Percentiles rank a stretch among this genome's conserved stretches.
These are phyloP conservation scores for Ophiocordyceps polyrhachis-furcata DNA, from an alignment of 2,329 filamentous ascomycete species.

Conservation along the genomic window DNA sequence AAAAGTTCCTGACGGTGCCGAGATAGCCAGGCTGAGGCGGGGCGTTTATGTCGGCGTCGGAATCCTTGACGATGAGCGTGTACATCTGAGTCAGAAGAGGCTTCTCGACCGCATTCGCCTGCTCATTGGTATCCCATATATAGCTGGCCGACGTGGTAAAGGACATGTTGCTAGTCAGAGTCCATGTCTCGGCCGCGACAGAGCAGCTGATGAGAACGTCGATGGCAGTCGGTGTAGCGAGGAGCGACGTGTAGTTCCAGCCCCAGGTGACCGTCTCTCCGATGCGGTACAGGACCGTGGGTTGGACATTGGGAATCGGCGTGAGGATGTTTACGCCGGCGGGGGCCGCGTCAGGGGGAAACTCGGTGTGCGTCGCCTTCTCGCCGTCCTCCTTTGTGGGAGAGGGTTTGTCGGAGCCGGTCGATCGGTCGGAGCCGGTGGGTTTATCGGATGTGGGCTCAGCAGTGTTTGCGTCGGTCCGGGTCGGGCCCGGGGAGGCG, in stretches of 20 bases:
- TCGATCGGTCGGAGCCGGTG: slow-evolving; percentile 6
- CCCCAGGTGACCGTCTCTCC: slow-evolving; percentile 38
- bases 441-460: not conserved
- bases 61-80: slow-evolving; percentile 43
- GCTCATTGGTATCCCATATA: slow-evolving; percentile 38
- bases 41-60: slow-evolving; percentile 30
- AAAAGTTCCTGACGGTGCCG: slow-evolving; percentile 21
- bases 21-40: slow-evolving; percentile 36
- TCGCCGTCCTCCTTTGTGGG: slow-evolving; percentile 8
- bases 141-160: slow-evolving; percentile 30
- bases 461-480: not conserved
- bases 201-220: slow-evolving; percentile 41
- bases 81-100: slow-evolving; percentile 37
- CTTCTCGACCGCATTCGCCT: slow-evolving; percentile 23
- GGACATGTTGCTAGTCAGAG: slow-evolving; percentile 44
- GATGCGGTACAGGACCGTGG: slow-evolving; percentile 38
- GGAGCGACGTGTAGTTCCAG: slow-evolving; percentile 48
- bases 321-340: slow-evolving; percentile 34
- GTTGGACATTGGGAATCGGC: slow-evolving; percentile 24
- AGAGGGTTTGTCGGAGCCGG: slow-evolving; percentile 22
- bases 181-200: slow-evolving; percentile 32
- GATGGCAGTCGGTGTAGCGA: slow-evolving; percentile 37
- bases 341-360: slow-evolving; percentile 24
- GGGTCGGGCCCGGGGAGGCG: not conserved
- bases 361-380: slow-evolving; percentile 19